These are phyloP conservation scores for Vitis vinifera DNA, from an alignment of 164 flowering plant species.

Conservation along the genomic window DNA sequence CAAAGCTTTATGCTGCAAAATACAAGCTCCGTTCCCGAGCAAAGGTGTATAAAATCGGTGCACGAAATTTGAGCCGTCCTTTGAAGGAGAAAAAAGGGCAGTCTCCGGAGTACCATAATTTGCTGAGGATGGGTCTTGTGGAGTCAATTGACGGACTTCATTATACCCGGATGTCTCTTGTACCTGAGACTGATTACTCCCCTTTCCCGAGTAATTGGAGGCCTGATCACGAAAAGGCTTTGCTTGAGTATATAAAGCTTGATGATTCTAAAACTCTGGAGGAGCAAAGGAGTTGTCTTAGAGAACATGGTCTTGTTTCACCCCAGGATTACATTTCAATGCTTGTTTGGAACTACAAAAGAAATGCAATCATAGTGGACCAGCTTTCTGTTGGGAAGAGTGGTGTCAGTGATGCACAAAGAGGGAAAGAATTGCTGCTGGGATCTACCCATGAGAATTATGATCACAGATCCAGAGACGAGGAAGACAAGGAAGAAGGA, in stretches of 20 bases:
- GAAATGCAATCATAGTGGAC: constrained; percentile 59
- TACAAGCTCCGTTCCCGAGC: constrained; percentile 97
- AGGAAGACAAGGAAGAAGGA: constrained; percentile 36
- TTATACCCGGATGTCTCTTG: constrained; percentile 86
- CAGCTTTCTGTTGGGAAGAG: constrained; percentile 37
- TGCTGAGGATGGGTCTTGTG: constrained; percentile 87
- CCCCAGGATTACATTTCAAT: constrained; percentile 93
- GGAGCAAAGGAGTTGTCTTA: constrained; percentile 55
- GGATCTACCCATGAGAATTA: constrained; percentile 21
- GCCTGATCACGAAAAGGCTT: constrained; percentile 87
- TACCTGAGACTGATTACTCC: constrained; percentile 87
- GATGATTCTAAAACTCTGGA: constrained; percentile 69
- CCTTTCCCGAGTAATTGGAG: constrained; percentile 84
- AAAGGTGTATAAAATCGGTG: constrained; percentile 87
- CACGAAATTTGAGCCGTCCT: constrained; percentile 81
- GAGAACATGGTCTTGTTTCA: constrained; percentile 76
- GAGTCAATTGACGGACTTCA: constrained; percentile 93
- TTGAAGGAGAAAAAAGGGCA: constrained; percentile 90
- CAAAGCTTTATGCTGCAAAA: constrained; percentile 98
- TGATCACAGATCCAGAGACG: constrained; percentile 27
- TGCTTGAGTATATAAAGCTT: constrained; percentile 74
- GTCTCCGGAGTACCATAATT: constrained; percentile 90
- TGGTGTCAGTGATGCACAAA: constrained; percentile 13
- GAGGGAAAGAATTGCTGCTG: constrained; percentile 23
- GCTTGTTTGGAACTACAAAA: constrained; percentile 98